Percentiles rank a stretch among this genome's conserved stretches.
These are phyloP conservation scores for Torulaspora quercuum DNA, from an alignment of 805 yeast species.

Conservation along the genomic window DNA sequence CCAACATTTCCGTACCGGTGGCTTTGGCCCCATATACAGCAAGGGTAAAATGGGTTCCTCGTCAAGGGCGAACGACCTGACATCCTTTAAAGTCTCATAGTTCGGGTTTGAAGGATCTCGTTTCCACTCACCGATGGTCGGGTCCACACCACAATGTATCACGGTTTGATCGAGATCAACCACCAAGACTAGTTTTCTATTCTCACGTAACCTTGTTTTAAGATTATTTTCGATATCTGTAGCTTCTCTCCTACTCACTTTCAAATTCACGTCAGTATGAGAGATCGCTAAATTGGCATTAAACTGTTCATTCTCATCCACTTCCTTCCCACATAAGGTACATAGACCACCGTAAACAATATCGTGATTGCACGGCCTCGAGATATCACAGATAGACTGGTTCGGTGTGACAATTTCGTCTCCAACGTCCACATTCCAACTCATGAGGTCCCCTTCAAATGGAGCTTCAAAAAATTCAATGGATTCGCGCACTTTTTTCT, in stretches of 20 bases:
- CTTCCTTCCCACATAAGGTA: slow-evolving; percentile 82
- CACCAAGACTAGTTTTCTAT: slow-evolving; percentile 75
- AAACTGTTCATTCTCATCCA: slow-evolving; percentile 78
- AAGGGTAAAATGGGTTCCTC: slow-evolving; percentile 65
- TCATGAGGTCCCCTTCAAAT: slow-evolving; percentile 61
- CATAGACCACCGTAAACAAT: slow-evolving; percentile 94
- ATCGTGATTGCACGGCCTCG: slow-evolving; percentile 86
- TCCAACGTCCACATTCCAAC: slow-evolving; percentile 50
- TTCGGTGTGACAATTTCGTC: slow-evolving; percentile 52
- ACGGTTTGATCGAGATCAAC: slow-evolving; percentile 97
- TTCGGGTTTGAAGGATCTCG: slow-evolving; percentile 81
- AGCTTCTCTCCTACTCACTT: slow-evolving; percentile 84
- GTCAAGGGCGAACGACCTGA: slow-evolving; percentile 67
- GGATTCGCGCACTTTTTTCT: slow-evolving; percentile 51
- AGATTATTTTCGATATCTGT: slow-evolving; percentile 70
- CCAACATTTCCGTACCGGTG: slow-evolving; percentile 65
- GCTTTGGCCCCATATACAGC: slow-evolving; percentile 57
- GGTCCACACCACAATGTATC: slow-evolving; percentile 96
- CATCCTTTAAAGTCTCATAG: slow-evolving; percentile 79
- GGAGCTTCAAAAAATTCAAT: slow-evolving; percentile 83
- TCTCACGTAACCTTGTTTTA: slow-evolving; percentile 55
- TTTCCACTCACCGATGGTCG: slow-evolving; percentile 96
- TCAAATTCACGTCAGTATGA: slow-evolving; percentile 80
- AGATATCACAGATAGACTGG: slow-evolving; percentile 52
- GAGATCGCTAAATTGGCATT: slow-evolving; percentile 58